Base-by-base conservation (phyloP, 805 yeast species). In the Candida anglica region DNA sequence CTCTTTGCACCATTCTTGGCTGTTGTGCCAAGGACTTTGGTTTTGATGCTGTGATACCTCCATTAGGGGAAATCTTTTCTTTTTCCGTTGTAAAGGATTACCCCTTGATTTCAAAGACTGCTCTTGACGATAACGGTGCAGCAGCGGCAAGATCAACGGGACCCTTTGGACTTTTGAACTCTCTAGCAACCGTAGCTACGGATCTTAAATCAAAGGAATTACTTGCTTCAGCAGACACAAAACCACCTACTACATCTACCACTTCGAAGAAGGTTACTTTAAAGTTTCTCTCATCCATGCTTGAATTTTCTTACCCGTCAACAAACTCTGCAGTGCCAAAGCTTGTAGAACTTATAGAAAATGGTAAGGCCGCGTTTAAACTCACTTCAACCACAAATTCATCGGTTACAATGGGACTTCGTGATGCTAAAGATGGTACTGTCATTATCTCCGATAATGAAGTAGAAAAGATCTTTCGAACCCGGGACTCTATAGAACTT, bases 11-110 rank as follows among this genome's bases (percentile, higher is more conserved):
- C 24, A 50, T 81, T 17, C 50, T 84, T 15, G 94, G 93, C 2
- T 79, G 82, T 7, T 73, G 86, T 40, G 71, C 82, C 23, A 80
- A 77, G 41, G 95, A 86, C 55, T 86, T 80, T 60, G 94, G 95
- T 1, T 86, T 86, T 52, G 88, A 86, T 47, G 52, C 70, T 3
- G 68, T 80, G n/a, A 59, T 83, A 37, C 69, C 69, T 38, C 80
- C 84, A 3, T 54, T 86, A 18, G 73, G 85, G 41, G 91, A 83
- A 43, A 69, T 84, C 2, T 74, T 82, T 45, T 81, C 79, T 50
- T 78, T 73, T 34, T 58, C 74, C 19, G 66, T 84, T 5, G 50
- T 78, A 25, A 66, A 66, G 27, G 87, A 81, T 41, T 83, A 79
- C 48, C 91, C 93, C 7, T 53, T 82, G 36, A 66, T 77, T 4